These are phyloP conservation scores for Datura wrightii DNA, from an alignment of 257 asterid species.

Conservation along the genomic window DNA sequence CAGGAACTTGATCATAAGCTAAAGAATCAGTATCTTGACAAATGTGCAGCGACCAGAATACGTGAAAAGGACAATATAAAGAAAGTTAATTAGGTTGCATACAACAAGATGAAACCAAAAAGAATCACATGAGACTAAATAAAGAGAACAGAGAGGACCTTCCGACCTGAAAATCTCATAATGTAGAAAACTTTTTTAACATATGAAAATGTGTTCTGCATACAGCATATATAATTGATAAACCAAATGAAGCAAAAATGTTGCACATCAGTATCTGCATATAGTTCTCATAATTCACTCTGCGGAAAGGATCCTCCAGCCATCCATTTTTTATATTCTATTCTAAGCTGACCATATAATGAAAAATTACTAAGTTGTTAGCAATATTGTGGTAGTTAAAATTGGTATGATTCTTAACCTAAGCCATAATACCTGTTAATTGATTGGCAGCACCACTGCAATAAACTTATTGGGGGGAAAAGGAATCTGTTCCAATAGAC, in stretches of 20 bases:
- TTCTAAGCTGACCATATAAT: background rate
- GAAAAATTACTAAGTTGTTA: background rate
- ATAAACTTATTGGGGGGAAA: background rate
- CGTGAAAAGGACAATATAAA: background rate
- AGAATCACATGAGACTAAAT: background rate
- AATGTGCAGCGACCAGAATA: background rate
- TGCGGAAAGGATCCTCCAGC: background rate
- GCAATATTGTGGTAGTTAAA: background rate
- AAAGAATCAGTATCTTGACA: background rate
- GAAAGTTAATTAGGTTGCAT: background rate
- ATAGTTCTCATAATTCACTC: background rate
- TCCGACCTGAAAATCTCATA: background rate
- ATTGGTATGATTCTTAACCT: background rate
- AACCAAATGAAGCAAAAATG: background rate
- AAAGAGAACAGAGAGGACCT: background rate
- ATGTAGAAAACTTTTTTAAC: background rate
- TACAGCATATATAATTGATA: background rate
- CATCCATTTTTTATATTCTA: background rate
- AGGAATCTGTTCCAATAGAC: background rate
- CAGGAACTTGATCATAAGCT: slow-evolving; percentile 8
- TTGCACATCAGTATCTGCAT: background rate
- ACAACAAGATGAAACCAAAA: background rate
- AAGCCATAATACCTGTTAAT: background rate
- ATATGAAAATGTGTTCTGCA: background rate
- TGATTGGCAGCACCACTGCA: background rate